Evolutionary conservation across 495 filamentous ascomycete genomes (phyloP), one percentile per base, ranked within the genome.

Genomic region (Glarea lozoyensis): DNA sequence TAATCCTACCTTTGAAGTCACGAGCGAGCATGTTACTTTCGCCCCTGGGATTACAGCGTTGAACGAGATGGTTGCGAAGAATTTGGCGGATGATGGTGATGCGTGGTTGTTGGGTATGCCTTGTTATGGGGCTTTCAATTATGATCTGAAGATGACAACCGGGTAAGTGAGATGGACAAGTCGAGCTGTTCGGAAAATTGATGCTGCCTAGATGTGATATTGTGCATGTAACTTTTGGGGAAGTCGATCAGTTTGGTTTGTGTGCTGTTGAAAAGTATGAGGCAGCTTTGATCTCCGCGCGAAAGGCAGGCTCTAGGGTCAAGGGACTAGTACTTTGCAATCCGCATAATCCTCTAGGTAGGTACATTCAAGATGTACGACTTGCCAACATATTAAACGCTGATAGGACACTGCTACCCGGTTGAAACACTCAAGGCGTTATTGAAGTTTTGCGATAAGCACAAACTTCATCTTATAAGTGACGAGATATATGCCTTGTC

Each of bases 401-500:
- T n/a, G n/a, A n/a, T n/a, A n/a, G n/a, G 60, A 18, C 52, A 52
- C 34, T 81, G 75, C 56, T 82, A 80, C 46, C 52, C 73, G 0
- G 59, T 53, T 12, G 61, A 72, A 11, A 62, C 63, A 0, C 45
- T 82, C 0, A 46, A 64, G 9, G 61, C 47, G 13, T 55, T 76
- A 20, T 64, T 78, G 62, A 54, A 53, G 7, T 49, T 82, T 4
- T 83, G 78, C 40, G 59, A 70, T 17, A 64, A 68, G 22, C 63
- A 78, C 44, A 53, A 62, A 13, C 59, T 84, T 1, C 77, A 82
- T 43, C 49, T 82, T 2, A 66, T 82, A 37, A 70, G 69, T 32
- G 79, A 84, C 40, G 79, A 84, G 51, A 70, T 82, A 10, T 81
- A 81, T 50, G 79, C 72, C 0, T 52, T 78, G 13, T 75, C 70